Conservation (phyloP, 768 basidiomycete genomes). For the Leccinum sublutescens region DNA sequence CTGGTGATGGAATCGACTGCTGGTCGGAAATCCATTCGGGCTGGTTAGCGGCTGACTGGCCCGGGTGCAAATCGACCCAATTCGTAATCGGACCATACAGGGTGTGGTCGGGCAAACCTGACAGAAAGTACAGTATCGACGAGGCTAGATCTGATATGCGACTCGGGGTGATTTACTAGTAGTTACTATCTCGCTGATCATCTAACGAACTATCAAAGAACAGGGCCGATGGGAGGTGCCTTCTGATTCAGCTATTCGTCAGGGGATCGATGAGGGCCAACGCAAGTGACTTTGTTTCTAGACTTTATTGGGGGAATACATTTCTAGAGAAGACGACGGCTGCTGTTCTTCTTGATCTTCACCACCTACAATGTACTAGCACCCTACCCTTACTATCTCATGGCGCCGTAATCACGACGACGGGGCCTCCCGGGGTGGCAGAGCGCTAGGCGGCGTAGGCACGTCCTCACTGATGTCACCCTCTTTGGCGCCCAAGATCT, state of each 20-base stretch:
- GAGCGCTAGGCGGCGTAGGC: slow-evolving; percentile 26
- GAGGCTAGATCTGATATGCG: too few relatives aligned
- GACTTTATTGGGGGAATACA: neutral
- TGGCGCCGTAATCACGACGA: neutral
- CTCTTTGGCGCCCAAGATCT: slow-evolving; percentile 55
- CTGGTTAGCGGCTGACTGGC: neutral
- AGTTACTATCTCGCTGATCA: too few relatives aligned
- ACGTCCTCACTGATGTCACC: slow-evolving; percentile 43
- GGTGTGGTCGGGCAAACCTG: too few relatives aligned
- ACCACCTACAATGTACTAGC: too few relatives aligned
- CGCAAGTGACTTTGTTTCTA: neutral
- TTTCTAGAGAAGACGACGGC: neutral
- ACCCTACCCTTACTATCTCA: neutral
- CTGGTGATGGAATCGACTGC: neutral
- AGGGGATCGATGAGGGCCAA: neutral
- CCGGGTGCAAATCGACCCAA: neutral
- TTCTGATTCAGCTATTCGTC: slow-evolving; percentile 1
- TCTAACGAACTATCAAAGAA: too few relatives aligned
- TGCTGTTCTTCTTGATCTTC: neutral
- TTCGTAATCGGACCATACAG: neutral
- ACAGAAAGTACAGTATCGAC: too few relatives aligned
- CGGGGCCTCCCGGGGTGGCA: neutral
- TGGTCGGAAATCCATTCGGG: neutral
- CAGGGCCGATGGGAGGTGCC: neutral
- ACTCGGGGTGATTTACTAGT: too few relatives aligned